Conservation (phyloP, 1,284 basidiomycete genomes). For the Leccinum pachyderme region DNA sequence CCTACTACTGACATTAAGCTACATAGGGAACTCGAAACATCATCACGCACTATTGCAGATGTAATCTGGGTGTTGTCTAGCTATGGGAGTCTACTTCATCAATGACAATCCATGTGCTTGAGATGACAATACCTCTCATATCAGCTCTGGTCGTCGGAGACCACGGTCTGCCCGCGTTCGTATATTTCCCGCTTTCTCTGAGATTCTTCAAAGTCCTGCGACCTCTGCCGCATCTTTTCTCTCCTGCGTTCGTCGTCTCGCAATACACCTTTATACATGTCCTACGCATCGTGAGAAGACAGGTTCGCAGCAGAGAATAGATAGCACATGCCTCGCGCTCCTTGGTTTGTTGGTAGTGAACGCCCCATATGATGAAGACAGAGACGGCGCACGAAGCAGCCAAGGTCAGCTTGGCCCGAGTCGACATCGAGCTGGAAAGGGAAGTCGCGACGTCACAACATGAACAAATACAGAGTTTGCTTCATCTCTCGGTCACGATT, state of each 20-base stretch:
- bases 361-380: slow-evolving; percentile 80
- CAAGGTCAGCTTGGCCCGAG: slow-evolving; percentile 77
- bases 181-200: slow-evolving; percentile 63
- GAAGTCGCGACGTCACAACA: slow-evolving; percentile 23
- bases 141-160: slow-evolving; percentile 20
- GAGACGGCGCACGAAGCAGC: slow-evolving; percentile 66
- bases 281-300: slow-evolving; percentile 45
- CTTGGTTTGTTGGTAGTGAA: slow-evolving; percentile 85
- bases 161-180: slow-evolving; percentile 61
- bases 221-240: slow-evolving; percentile 68
- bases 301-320: background rate
- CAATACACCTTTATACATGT: slow-evolving; percentile 88
- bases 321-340: slow-evolving; percentile 70
- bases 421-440: slow-evolving; percentile 51
- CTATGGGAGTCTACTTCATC: background rate
- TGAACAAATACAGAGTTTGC: slow-evolving; percentile 21
- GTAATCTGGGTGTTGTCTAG: slow-evolving; percentile 1
- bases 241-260: slow-evolving; percentile 80
- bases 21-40: background rate
- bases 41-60: slow-evolving; percentile 18
- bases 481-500: background rate
- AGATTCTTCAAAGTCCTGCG: slow-evolving; percentile 66
- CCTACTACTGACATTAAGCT: slow-evolving; percentile 12
- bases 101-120: too few species aligned
- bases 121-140: background rate